Percentiles rank a stretch among this genome's conserved stretches.
Conservation (phyloP, 257 asterid genomes). For the Primulina eburnea region DNA sequence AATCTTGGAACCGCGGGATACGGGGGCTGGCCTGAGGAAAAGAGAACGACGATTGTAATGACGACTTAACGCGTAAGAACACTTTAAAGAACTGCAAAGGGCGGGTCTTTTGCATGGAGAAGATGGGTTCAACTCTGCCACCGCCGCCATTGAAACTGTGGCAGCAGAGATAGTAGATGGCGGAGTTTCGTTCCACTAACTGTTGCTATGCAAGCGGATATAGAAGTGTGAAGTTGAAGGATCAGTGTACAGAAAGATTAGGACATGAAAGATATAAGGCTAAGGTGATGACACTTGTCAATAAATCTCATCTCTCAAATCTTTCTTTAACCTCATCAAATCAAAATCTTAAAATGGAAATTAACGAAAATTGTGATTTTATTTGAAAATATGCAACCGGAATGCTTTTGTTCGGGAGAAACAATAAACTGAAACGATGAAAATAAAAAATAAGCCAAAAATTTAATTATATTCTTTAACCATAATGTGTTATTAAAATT, state of each 20-base stretch:
- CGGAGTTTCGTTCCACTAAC: neutral
- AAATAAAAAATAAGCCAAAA: no score
- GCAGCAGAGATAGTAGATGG: conserved; percentile 24
- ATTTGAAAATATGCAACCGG: no score
- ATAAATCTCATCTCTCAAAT: conserved; percentile 24
- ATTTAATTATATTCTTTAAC: no score
- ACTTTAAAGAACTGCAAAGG: conserved; percentile 45
- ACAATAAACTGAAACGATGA: no score
- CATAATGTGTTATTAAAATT: no score
- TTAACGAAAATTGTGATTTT: no score
- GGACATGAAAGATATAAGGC: conserved; percentile 48
- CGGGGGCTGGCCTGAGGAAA: conserved; percentile 34
- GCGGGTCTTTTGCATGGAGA: conserved; percentile 31
- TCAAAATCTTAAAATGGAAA: no score
- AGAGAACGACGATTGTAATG: conserved; percentile 38
- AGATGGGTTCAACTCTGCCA: conserved; percentile 62
- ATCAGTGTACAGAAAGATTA: neutral
- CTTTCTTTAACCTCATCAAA: neutral
- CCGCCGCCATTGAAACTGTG: conserved; percentile 65
- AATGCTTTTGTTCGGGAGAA: no score
- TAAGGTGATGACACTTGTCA: conserved; percentile 63
- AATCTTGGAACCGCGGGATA: conserved; percentile 38
- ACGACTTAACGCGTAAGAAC: conserved; percentile 47
- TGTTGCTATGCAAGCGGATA: neutral
- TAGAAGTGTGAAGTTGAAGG: neutral